Evolutionary conservation across 495 filamentous ascomycete species (phyloP).

Genomic region (Neurospora sp.): DNA sequence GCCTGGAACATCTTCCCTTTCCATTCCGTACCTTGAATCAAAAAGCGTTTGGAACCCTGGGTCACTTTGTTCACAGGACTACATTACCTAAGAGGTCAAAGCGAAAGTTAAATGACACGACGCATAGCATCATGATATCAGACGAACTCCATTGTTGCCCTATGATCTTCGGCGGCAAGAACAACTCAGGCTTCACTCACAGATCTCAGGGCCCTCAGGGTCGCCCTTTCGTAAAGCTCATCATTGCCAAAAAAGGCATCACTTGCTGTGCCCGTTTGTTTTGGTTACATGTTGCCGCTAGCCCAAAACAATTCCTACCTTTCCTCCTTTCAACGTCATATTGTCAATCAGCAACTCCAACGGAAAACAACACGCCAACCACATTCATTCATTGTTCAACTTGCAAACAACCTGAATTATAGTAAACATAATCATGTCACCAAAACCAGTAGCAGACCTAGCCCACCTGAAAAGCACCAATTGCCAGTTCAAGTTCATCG

Average conservation of each 20-base stretch:
- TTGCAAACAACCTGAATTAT: background rate
- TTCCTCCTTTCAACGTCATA: background rate
- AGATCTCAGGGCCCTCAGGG: background rate
- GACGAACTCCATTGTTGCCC: background rate
- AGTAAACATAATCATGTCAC: background rate
- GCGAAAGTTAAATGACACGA: background rate
- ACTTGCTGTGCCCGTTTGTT: background rate
- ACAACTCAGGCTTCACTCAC: background rate
- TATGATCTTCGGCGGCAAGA: background rate
- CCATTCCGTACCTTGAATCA: background rate
- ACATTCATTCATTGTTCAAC: background rate
- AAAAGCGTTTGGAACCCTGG: background rate
- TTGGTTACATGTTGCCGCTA: background rate
- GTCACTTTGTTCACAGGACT: background rate
- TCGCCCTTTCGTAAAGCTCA: background rate
- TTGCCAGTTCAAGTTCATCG: constrained; percentile 25
- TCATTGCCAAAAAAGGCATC: background rate
- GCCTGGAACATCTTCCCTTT: background rate
- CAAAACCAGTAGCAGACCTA: constrained; percentile 1
- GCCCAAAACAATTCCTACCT: background rate
- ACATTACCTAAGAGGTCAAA: background rate
- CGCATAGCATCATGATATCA: background rate
- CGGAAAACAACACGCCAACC: background rate
- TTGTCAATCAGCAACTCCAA: background rate
- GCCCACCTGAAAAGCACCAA: background rate